Base-by-base conservation (phyloP, 495 filamentous ascomycete species). In the Extremus antarcticus region DNA sequence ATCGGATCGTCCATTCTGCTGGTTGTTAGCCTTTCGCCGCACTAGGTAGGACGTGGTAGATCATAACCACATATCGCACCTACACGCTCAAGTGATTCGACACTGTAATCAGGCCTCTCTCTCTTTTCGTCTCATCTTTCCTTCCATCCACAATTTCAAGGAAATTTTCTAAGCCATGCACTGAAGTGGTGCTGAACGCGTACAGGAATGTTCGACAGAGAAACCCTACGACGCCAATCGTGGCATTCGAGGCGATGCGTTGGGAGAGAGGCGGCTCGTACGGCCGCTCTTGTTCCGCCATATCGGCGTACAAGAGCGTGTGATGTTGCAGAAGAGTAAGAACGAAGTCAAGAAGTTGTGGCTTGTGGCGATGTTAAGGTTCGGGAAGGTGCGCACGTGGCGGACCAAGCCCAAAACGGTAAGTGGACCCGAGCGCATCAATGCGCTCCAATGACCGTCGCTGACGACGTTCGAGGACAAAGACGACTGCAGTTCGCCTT, bases 51-150 rank as follows among this genome's bases (percentile, higher is more conserved):
- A 19, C n/a, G n/a, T n/a, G n/a, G n/a, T n/a, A 21, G 17, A 50
- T 7, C 10, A 25, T 3, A 50, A 23, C 20, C 20, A 10, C 23
- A 22, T 17, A 3, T 25, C 19, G 15, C 2, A 92, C 88, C 73
- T 87, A 97, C 92, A 98, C 85, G 72, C 87, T 90, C 58, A 88
- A 78, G 70, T 98, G 92, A 68, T 98, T 98, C 25, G 87, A 95
- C 9, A 97, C 92, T 94, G 91, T 97, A 56, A 97, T 75, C 57
- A 96, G 74, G 24, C 91, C 91, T 63, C 81, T 79, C 55, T 81
- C 71, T 60, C 91, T 79, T 58, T 74, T 73, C 45, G 82, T 77
- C 16, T 81, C 73, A 69, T 94, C 79, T 60, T 75, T 73, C 50
- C 90, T 77, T 43, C 77, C 75, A 61, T 94, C 88, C 17, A 94